Evolutionary conservation across 768 basidiomycete species (phyloP), one percentile per base, ranked within the genome.

Genomic region (Trametes cubensis): DNA sequence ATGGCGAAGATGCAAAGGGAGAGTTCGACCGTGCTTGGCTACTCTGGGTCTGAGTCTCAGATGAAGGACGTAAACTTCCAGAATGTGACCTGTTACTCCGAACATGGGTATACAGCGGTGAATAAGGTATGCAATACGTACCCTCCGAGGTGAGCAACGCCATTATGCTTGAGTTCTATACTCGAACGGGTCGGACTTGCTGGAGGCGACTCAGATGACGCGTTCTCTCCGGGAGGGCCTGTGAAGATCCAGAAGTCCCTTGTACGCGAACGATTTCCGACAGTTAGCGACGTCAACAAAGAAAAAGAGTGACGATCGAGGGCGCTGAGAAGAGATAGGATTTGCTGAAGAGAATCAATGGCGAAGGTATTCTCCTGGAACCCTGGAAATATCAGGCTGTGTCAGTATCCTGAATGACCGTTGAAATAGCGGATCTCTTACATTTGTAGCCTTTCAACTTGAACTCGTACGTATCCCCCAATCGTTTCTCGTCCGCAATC

Each of bases 201-300:
- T 1, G 71, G 51, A 30, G 62, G 72, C 3, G 79, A 79, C 13
- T 80, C 78, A 18, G 69, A 70, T 6, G 65, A 62, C 7, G 67
- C 64, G 14, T 68, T 42, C 28, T 76, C 76, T 11, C 40, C 64
- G 3, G 60, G 67, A 25, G 54, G 85, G 21, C 87, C 87, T 0
- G 84, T 83, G 71, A 92, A 92, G 45, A 92, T 77, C 90, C 90
- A 92, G 2, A 92, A 71, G 70, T 92, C 90, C 70, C 90, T 90
- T 49, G 85, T 81, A 63, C 88, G 79, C 21, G 90, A 89, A 39
- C 84, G 88, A 66, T 78, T 82, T n/a, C 83, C 83, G 58, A 92
- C 77, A n/a, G 88, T 84, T 46, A 92, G 72, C 11, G 90, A 92
- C 0, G 88, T 79, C 6, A 89, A 76, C 52, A 92, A 81, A 13